phyloP scores from a whole-genome alignment of 129 eudicot species.

The Saposhnikovia divaricata region DNA sequence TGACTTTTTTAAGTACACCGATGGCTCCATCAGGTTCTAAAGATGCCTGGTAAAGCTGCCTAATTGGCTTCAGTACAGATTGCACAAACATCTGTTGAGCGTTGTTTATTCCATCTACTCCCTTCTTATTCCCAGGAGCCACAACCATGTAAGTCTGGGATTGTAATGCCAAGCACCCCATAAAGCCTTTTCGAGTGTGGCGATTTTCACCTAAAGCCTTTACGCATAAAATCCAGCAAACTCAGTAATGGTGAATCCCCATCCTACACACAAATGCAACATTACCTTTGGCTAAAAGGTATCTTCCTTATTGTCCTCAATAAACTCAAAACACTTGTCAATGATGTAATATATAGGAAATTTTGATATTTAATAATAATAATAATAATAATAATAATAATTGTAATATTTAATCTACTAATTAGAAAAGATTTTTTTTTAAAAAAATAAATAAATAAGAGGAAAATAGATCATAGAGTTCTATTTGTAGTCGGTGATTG shows the following conservation, averaged over 20 bases:
- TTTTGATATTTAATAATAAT: too few relatives aligned
- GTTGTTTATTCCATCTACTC: slow-evolving; percentile 44
- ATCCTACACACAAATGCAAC: slow-evolving; percentile 93
- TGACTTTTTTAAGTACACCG: slow-evolving; percentile 44
- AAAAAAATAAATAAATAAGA: too few relatives aligned
- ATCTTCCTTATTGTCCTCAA: slow-evolving; percentile 89
- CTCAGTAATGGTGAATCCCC: slow-evolving; percentile 71
- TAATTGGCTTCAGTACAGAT: slow-evolving; percentile 69
- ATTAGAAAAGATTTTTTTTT: too few relatives aligned
- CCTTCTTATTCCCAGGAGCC: slow-evolving; percentile 47
- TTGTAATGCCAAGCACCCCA: slow-evolving; percentile 85
- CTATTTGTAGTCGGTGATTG: too few relatives aligned
- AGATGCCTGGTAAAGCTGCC: slow-evolving; percentile 69
- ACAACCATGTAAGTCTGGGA: slow-evolving; percentile 66
- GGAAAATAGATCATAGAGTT: too few relatives aligned
- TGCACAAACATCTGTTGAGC: slow-evolving; percentile 84
- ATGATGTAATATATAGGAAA: too few relatives aligned
- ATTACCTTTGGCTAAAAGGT: slow-evolving; percentile 88
- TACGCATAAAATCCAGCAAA: slow-evolving; percentile 78
- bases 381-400: too few relatives aligned
- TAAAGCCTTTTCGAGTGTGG: slow-evolving; percentile 49
- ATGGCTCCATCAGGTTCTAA: slow-evolving; percentile 59
- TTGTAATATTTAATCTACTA: too few relatives aligned
- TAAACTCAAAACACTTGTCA: slow-evolving; percentile 43
- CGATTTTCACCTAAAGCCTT: too few relatives aligned